These are phyloP conservation scores for Peribolospora kevripleyi DNA, from an alignment of 768 basidiomycete species.

Conservation along the genomic window DNA sequence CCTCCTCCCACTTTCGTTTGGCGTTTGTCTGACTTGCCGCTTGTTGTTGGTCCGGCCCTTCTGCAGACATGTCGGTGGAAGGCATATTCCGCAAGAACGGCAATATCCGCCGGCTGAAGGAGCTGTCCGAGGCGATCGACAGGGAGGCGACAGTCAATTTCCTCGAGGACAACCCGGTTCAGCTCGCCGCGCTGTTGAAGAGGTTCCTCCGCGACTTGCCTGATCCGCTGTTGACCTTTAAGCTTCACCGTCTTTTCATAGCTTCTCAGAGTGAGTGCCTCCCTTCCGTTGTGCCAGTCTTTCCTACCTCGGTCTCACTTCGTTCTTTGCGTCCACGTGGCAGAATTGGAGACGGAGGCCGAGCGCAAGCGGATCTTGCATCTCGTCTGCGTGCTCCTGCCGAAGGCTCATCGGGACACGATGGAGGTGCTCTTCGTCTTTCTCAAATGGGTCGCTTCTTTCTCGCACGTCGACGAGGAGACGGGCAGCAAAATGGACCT, in stretches of 20 bases:
- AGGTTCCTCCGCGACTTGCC: conserved; percentile 90
- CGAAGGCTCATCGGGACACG: conserved; percentile 84
- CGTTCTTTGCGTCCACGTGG: background rate
- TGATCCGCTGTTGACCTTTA: conserved; percentile 85
- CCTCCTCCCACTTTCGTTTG: background rate
- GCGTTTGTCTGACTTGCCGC: background rate
- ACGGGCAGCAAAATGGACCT: conserved; percentile 98
- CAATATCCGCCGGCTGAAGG: conserved; percentile 77
- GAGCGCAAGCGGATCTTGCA: conserved; percentile 69
- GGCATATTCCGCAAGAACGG: conserved; percentile 98
- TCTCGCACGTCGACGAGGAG: conserved; percentile 89
- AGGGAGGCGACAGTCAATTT: conserved; percentile 84
- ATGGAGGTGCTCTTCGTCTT: conserved; percentile 96
- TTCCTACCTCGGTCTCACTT: background rate
- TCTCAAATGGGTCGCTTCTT: conserved; percentile 97
- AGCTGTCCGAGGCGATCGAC: conserved; percentile 75
- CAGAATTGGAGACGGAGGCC: conserved; percentile 45
- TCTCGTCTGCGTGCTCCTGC: conserved; percentile 59
- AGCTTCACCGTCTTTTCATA: conserved; percentile 67
- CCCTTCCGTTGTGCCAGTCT: background rate
- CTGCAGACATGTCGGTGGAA: conserved; percentile 86
- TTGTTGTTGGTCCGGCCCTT: conserved; percentile 1
- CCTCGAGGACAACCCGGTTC: conserved; percentile 82
- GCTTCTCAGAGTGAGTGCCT: conserved; percentile 56
- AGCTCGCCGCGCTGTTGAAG: conserved; percentile 86